Evolutionary conservation across 2,329 filamentous ascomycete species (phyloP).

Genomic region (Purpureocillium takamizusanense): DNA sequence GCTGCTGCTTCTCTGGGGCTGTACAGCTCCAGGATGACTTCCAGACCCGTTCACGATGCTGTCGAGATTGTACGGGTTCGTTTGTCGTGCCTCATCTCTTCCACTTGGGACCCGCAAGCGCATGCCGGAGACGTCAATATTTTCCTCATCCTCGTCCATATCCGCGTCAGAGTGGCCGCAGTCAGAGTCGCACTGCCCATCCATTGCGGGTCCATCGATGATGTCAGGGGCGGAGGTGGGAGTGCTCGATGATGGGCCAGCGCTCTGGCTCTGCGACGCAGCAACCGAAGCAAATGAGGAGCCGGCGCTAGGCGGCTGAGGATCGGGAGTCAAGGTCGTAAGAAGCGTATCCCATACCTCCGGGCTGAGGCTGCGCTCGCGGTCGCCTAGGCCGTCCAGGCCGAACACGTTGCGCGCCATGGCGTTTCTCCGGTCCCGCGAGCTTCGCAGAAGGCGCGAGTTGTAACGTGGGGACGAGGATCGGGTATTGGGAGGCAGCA

Average conservation of each 20-base stretch:
- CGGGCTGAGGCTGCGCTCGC: conserved; percentile 72
- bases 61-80: background rate
- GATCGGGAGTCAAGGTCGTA: conserved; percentile 72
- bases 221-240: conserved; percentile 21
- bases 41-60: background rate
- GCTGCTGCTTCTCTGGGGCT: too few relatives aligned
- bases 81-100: conserved; percentile 1
- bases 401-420: conserved; percentile 5
- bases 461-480: background rate
- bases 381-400: conserved; percentile 73
- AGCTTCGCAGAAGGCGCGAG: conserved; percentile 10
- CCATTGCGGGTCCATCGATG: conserved; percentile 21
- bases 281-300: conserved; percentile 70
- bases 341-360: conserved; percentile 75
- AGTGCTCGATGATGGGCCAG: conserved; percentile 35
- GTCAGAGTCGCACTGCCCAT: conserved; percentile 41
- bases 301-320: conserved; percentile 67
- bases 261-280: conserved; percentile 33
- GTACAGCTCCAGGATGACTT: too few relatives aligned
- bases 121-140: conserved; percentile 28
- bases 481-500: background rate
- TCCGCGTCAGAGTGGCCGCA: conserved; percentile 49
- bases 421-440: conserved; percentile 3
- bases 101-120: conserved; percentile 7
- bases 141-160: conserved; percentile 42